A percentile compares a stretch with the other conserved stretches of the same genome.
These are phyloP conservation scores for Candida andamanensis DNA, from an alignment of 805 yeast genomes.

Conservation along the genomic window DNA sequence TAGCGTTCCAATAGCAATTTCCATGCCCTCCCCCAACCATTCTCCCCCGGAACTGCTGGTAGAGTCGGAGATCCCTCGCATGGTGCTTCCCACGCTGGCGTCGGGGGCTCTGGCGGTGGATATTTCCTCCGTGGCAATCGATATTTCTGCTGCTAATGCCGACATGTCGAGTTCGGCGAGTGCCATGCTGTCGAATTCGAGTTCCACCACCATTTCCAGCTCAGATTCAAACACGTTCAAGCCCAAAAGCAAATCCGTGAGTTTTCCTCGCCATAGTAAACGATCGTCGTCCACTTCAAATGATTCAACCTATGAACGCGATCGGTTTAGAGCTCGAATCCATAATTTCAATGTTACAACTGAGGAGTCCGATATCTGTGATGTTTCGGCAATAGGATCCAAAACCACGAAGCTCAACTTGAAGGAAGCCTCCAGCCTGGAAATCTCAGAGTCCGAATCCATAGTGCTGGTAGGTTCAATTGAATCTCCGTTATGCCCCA, in stretches of 20 bases:
- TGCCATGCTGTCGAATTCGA: neutral
- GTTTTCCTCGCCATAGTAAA: conserved; percentile 14
- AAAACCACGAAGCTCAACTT: conserved; percentile 35
- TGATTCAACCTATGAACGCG: conserved; percentile 36
- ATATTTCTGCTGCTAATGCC: too few relatives aligned
- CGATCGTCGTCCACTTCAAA: conserved; percentile 37
- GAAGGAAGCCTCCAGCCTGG: neutral
- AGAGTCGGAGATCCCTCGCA: too few relatives aligned
- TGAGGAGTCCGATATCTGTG: conserved; percentile 29
- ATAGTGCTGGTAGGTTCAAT: neutral
- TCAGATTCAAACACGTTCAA: conserved; percentile 1
- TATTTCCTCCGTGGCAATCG: too few relatives aligned
- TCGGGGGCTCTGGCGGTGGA: too few relatives aligned
- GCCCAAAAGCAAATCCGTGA: too few relatives aligned
- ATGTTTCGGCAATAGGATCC: conserved; percentile 26
- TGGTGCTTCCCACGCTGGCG: too few relatives aligned
- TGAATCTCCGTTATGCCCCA: conserved; percentile 1
- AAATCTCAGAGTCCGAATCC: neutral
- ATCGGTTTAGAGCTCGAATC: conserved; percentile 36
- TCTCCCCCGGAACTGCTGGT: too few relatives aligned
- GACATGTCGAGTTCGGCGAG: too few relatives aligned
- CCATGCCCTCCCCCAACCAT: too few relatives aligned
- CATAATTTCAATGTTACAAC: conserved; percentile 24
- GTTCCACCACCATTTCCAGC: neutral
- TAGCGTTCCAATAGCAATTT: too few relatives aligned